Evolutionary conservation across 345 rosid species (phyloP), one percentile per base, ranked within the genome.

Genomic region (Eucalyptus regnans): DNA sequence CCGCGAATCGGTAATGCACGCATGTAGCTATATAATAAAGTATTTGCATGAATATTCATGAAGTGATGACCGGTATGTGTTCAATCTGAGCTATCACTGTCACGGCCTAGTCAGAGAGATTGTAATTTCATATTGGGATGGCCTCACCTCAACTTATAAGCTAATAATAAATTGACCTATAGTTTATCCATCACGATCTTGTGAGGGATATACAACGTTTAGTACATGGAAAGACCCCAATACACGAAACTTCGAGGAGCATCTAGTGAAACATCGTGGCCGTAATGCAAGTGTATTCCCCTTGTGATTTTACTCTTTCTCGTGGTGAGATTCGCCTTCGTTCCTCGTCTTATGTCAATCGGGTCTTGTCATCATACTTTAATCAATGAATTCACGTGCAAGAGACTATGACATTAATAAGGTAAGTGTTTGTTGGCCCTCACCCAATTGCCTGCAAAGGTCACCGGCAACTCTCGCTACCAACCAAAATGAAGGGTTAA

Each of bases 281-380:
- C 0, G 1, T 3, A 76, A 76, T 3, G 29, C 0, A 76, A 11
- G 14, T 76, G 27, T 76, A 43, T 41, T 76, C 14, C 29, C 29
- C 48, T 41, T 10, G 44, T 2, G 27, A 76, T 76, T 76, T 11
- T 37, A 20, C 48, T 3, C 25, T 76, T 37, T 71, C 48, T 5
- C 1, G 4, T 6, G 4, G 48, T 3, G 25, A 37, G 29, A 20
- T 20, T 76, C 0, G 8, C 83, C 7, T 6, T 1, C 0, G 3
- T 62, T 62, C 1, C 5, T 9, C 1, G 7, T 71, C 12, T 62
- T 9, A 71, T 71, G 44, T 33, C 25, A 9, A 56, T 25, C 0
- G 6, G 0, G 62, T 60, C 16, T 60, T 15, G 0, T 27, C 16
- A 60, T 60, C 33, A 27, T 12, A 60, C 68, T 60, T 27, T 27